Base-by-base conservation (phyloP, 257 asterid species). In the Solanum medicagineum region DNA sequence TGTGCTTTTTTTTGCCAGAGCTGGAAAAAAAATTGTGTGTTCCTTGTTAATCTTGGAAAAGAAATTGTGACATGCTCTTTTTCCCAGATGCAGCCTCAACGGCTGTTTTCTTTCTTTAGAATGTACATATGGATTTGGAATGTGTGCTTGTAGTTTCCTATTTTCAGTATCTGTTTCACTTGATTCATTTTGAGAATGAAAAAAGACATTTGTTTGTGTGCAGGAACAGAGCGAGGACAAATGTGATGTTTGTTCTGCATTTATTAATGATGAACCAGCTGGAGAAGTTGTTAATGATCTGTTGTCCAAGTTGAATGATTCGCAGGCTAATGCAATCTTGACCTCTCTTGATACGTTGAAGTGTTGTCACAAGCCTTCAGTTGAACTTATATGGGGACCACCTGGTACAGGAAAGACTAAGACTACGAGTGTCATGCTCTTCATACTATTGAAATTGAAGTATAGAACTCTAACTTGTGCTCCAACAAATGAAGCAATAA, bases 401-500 rank as follows among this genome's bases (percentile, higher is more conserved):
- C 89, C 89, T 40, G 89, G 89, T 44, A 86, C 89, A 6, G 89
- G 89, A 24, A 86, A 87, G 85, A 29, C 89, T 4, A 84, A 82
- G 51, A 87, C 86, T 1, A 42, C 68, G 14, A 87, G 89, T 66
- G 54, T 55, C 47, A 65, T 87, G 84, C 86, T 87, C 29, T 83
- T 77, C 40, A 75, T 32, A 42, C 89, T 87, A 22, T 65, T 84
- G 51, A 87, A 84, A 75, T 65, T 19, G 84, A 77, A 55, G 6
- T 80, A 29, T 32, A 83, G 87, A 79, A 54, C 87, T 0, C 89
- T 86, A 2, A 84, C 71, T 10, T 87, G 89, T 54, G 89, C 89
- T 22, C 89, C 89, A 3, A 87, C 89, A 77, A 87, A 87, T 65
- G 87, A 84, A 17, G 91, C 95, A 80, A 45, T 92, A 47, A 84